Percentiles rank a stretch among this genome's conserved stretches.
Conservation (phyloP, 805 yeast genomes). For the Myxozyma geophila region DNA sequence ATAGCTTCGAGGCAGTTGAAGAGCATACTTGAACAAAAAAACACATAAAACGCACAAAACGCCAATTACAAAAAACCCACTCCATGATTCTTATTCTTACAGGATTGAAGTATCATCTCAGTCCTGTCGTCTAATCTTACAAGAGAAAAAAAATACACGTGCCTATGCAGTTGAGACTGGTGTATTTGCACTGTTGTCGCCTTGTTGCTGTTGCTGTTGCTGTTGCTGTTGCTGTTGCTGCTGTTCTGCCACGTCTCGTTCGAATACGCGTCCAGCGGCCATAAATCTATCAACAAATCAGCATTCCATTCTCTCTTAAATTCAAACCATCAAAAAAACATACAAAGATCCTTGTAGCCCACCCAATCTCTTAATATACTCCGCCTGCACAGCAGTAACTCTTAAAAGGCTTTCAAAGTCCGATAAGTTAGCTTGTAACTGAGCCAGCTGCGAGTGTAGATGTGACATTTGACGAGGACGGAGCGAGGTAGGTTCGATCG, state of each 20-base stretch:
- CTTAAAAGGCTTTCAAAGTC: constrained; percentile 58
- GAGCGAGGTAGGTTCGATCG: constrained; percentile 26
- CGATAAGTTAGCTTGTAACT: constrained; percentile 59
- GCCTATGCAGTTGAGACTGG: background rate
- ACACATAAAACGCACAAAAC: too few species aligned
- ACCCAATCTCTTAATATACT: constrained; percentile 58
- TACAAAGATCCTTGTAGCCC: constrained; percentile 60
- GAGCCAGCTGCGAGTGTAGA: constrained; percentile 57
- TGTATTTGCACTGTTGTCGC: background rate
- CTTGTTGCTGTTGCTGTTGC: background rate
- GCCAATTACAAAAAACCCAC: too few species aligned
- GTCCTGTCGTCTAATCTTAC: too few species aligned
- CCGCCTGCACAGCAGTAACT: constrained; percentile 58
- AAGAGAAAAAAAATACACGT: too few species aligned
- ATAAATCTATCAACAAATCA: constrained; percentile 37
- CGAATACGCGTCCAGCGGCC: constrained; percentile 45
- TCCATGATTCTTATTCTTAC: too few species aligned
- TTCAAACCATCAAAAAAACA: constrained; percentile 29
- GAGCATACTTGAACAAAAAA: too few species aligned
- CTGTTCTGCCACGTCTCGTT: constrained; percentile 37
- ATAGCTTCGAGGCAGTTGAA: too few species aligned
- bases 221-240: background rate
- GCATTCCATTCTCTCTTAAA: background rate
- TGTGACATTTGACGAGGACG: constrained; percentile 55
- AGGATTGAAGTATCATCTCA: too few species aligned